Evolutionary conservation across 1,284 basidiomycete genomes (phyloP).

Genomic region (Pyrrhoderma noxium): DNA sequence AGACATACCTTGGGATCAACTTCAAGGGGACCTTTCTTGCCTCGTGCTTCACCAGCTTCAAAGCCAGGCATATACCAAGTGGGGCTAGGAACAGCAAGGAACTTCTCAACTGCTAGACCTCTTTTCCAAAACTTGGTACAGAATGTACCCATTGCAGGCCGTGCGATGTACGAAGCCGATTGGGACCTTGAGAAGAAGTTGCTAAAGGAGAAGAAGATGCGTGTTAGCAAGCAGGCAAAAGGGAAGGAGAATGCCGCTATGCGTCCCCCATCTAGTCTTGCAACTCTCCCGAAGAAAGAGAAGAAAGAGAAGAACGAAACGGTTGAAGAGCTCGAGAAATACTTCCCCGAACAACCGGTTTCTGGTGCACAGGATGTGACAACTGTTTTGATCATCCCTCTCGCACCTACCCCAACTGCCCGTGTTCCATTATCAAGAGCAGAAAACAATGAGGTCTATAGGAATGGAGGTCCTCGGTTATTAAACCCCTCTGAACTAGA

Average conservation of each 20-base stretch:
- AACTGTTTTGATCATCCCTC: constrained; percentile 62
- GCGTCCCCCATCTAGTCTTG: constrained; percentile 22
- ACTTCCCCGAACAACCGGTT: constrained; percentile 38
- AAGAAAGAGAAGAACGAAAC: constrained; percentile 10
- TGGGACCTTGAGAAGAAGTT: constrained; percentile 48
- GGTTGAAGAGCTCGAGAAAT: constrained; percentile 44
- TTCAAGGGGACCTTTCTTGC: constrained; percentile 37
- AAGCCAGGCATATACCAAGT: constrained; percentile 48
- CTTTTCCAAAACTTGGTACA: constrained; percentile 70
- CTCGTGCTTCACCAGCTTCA: constrained; percentile 43
- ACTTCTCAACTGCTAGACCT: constrained; percentile 62
- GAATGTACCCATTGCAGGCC: constrained; percentile 63
- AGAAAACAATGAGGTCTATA: constrained; percentile 6
- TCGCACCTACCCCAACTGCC: constrained; percentile 60
- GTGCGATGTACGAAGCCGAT: constrained; percentile 65
- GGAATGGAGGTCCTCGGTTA: constrained; percentile 30
- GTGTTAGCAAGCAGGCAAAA: constrained; percentile 21
- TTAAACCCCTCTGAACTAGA: constrained; percentile 50
- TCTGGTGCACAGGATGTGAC: constrained; percentile 37
- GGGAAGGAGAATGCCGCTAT: constrained; percentile 27
- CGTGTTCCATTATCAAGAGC: constrained; percentile 47
- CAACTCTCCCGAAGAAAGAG: background rate
- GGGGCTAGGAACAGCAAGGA: constrained; percentile 63
- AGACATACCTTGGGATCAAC: constrained; percentile 38
- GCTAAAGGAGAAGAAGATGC: constrained; percentile 26